Percentiles rank a stretch among this genome's conserved stretches.
These are phyloP conservation scores for Melampsora larici-populina DNA, from an alignment of 1,284 basidiomycete species.

Conservation along the genomic window DNA sequence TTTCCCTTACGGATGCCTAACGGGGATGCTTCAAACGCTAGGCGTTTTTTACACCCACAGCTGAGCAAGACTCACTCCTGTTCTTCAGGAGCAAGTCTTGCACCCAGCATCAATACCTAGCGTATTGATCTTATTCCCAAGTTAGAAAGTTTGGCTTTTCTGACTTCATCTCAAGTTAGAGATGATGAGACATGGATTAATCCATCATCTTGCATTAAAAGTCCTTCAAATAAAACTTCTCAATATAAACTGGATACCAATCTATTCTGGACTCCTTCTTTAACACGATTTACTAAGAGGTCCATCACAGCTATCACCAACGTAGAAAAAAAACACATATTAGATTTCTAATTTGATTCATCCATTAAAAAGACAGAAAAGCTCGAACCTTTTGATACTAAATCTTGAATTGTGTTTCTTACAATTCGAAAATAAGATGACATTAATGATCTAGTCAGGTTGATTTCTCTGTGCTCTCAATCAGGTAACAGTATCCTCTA, in stretches of 20 bases:
- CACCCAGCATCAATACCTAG: no score
- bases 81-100: no score
- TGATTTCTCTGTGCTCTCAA: slow-evolving; percentile 94
- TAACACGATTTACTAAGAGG: slow-evolving; percentile 90
- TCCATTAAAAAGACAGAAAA: background rate
- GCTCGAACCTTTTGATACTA: slow-evolving; percentile 82
- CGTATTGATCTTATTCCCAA: no score
- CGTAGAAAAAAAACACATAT: slow-evolving; percentile 65
- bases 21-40: no score
- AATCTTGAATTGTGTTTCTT: slow-evolving; percentile 91
- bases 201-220: slow-evolving; percentile 93
- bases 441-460: slow-evolving; percentile 88
- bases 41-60: no score
- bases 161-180: no score
- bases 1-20: no score
- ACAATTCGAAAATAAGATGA: slow-evolving; percentile 94
- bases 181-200: no score
- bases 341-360: background rate
- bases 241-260: slow-evolving; percentile 81
- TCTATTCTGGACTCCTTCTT: slow-evolving; percentile 91
- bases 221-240: slow-evolving; percentile 69
- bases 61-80: no score
- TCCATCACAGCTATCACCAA: slow-evolving; percentile 49
- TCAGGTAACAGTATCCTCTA: slow-evolving; percentile 62
- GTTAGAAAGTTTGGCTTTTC: no score